Conservation (phyloP, 78 protist genomes). For the Pigoraptor vietnamica region DNA sequence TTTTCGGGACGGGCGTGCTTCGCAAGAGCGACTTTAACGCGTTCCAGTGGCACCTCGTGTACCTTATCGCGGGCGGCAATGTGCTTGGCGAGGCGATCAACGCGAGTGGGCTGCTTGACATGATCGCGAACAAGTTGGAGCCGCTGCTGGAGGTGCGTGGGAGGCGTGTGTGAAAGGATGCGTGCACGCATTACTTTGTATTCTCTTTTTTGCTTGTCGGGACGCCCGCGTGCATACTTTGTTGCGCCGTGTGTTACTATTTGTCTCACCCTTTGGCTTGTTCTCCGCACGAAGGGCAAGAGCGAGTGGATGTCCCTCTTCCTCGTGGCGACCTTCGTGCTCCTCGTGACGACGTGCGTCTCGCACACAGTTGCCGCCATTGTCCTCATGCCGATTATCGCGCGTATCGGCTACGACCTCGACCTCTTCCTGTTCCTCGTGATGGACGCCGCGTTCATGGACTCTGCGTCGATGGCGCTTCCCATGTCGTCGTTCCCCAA, state of each 20-base stretch:
- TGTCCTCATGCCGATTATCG: slow-evolving; percentile 17
- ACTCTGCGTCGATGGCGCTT: slow-evolving; percentile 30
- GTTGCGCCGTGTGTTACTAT: background rate
- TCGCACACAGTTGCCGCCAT: slow-evolving; percentile 43
- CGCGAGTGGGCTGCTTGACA: background rate
- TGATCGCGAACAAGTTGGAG: background rate
- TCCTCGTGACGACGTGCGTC: background rate
- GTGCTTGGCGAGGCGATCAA: slow-evolving; percentile 14
- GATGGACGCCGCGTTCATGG: background rate
- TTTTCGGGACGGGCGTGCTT: slow-evolving; percentile 12
- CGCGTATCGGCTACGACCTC: background rate
- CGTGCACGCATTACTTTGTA: too few species aligned
- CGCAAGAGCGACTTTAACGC: slow-evolving; percentile 17
- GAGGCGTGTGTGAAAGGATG: too few species aligned
- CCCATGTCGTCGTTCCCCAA: slow-evolving; percentile 32
- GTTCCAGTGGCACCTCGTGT: slow-evolving; percentile 17
- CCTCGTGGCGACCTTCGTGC: background rate
- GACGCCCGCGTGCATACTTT: background rate
- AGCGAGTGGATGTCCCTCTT: background rate
- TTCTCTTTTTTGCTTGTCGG: too few species aligned
- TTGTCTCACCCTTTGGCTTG: background rate
- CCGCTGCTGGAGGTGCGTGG: background rate
- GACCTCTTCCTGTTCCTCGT: background rate
- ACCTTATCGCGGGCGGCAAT: slow-evolving; percentile 25
- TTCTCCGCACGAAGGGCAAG: too few species aligned